Evolutionary conservation across 148 eudicot genomes (phyloP).

Genomic region (Cornus suecica): DNA sequence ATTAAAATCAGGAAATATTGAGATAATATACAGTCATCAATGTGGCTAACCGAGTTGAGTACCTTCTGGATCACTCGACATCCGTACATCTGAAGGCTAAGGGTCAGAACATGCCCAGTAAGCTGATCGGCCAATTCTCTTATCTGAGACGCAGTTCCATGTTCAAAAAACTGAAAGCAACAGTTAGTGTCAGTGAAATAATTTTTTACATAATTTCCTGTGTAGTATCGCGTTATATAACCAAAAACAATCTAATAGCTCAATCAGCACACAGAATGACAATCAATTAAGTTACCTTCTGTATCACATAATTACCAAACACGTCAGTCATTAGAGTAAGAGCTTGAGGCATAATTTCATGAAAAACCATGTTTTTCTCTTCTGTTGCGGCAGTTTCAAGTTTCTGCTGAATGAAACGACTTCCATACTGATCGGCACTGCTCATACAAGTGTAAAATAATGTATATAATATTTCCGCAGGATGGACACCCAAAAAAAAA

Average conservation of each 20-base stretch:
- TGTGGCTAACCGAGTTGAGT: not conserved
- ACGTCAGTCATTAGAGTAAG: constrained; percentile 80
- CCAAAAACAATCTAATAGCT: not conserved
- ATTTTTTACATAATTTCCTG: not conserved
- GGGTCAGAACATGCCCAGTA: constrained; percentile 67
- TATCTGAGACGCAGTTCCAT: constrained; percentile 70
- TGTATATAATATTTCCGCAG: not conserved
- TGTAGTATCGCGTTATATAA: too few relatives aligned
- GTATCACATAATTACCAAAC: constrained; percentile 87
- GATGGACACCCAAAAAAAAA: not conserved
- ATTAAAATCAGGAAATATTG: not conserved
- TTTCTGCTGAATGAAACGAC: constrained; percentile 87
- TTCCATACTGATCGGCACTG: constrained; percentile 91
- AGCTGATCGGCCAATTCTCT: constrained; percentile 78
- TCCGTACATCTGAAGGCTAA: constrained; percentile 98
- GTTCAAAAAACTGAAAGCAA: constrained; percentile 74
- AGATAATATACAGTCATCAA: not conserved
- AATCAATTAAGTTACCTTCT: constrained; percentile 48
- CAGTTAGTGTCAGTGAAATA: not conserved
- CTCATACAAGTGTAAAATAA: constrained; percentile 8
- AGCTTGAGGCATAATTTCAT: constrained; percentile 74
- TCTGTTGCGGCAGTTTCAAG: constrained; percentile 70
- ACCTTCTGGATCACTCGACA: constrained; percentile 99
- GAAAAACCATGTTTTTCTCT: constrained; percentile 73
- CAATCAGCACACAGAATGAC: not conserved